phyloP scores from a whole-genome alignment of 2,329 filamentous ascomycete genomes.

The Aotearoamyces nothofagi region DNA sequence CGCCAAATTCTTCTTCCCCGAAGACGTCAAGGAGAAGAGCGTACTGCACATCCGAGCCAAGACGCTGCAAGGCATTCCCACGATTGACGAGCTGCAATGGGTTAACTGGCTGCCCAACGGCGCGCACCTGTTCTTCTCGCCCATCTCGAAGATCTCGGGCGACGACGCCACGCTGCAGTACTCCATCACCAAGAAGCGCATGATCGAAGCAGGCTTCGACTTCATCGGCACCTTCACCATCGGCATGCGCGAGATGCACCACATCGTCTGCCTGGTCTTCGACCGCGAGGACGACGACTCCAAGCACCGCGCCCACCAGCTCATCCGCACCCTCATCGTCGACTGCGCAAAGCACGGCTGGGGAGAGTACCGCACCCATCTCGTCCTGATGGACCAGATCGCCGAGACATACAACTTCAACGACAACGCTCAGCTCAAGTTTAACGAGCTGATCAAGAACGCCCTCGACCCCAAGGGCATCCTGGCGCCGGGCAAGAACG shows the following conservation, averaged over 20 bases:
- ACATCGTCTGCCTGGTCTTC: constrained; percentile 38
- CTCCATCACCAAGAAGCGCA: constrained; percentile 22
- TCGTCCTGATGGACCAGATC: constrained; percentile 29
- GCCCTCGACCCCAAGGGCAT: constrained; percentile 30
- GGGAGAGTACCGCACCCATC: constrained; percentile 30
- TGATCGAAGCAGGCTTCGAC: constrained; percentile 30
- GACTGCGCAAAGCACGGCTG: constrained; percentile 25
- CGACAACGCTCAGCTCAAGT: constrained; percentile 22
- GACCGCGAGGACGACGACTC: constrained; percentile 26
- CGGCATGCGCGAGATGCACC: constrained; percentile 37
- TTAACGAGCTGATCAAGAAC: constrained; percentile 29
- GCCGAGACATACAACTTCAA: constrained; percentile 27
- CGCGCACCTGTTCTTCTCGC: constrained; percentile 34
- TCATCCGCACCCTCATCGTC: constrained; percentile 25
- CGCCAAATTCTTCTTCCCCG: constrained; percentile 17
- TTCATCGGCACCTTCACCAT: constrained; percentile 34
- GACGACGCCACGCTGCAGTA: constrained; percentile 30
- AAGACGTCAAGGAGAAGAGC: constrained; percentile 16
- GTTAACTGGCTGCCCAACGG: constrained; percentile 37
- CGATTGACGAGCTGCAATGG: constrained; percentile 22
- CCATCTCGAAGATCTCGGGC: constrained; percentile 32
- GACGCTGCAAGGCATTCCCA: constrained; percentile 15
- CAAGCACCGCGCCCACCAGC: constrained; percentile 21
- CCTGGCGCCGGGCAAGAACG: constrained; percentile 27
- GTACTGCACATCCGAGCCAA: constrained; percentile 17